These are phyloP conservation scores for Prototheca cutis DNA, from an alignment of 163 green algal species.

Conservation along the genomic window DNA sequence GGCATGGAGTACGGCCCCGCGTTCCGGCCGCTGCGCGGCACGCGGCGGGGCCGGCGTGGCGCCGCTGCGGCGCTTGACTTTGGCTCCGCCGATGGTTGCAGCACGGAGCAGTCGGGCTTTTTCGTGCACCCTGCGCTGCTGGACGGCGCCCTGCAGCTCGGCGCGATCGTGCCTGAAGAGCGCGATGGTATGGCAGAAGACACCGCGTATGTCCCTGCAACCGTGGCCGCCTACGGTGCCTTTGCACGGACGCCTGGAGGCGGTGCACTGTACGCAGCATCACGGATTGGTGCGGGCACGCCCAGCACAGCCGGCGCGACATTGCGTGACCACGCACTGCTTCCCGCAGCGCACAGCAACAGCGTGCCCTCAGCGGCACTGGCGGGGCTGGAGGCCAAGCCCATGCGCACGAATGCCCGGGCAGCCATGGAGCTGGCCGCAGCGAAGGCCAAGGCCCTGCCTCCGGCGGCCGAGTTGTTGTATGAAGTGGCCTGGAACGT, in stretches of 20 bases:
- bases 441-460: not conserved
- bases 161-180: conserved; percentile 23
- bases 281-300: too few relatives aligned
- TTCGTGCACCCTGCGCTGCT: conserved; percentile 29
- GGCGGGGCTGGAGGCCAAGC: conserved; percentile 21
- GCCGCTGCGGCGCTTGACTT: conserved; percentile 3
- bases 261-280: too few relatives aligned
- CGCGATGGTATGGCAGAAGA: not conserved
- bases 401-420: conserved; percentile 1
- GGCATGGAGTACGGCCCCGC: conserved; percentile 27
- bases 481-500: conserved; percentile 21
- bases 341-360: too few relatives aligned
- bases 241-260: too few relatives aligned
- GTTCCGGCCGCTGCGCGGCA: conserved; percentile 17
- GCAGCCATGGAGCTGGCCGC: not conserved
- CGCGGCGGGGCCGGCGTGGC: conserved; percentile 6
- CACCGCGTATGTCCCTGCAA: conserved; percentile 23
- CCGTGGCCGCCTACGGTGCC: conserved; percentile 16
- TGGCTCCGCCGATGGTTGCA: not conserved
- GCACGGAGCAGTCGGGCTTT: conserved; percentile 13
- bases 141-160: conserved; percentile 43
- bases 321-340: conserved; percentile 18
- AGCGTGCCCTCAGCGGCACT: conserved; percentile 15
- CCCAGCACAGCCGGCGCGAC: too few relatives aligned
- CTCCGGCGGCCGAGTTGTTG: conserved; percentile 3